Evolutionary conservation across 2,329 filamentous ascomycete genomes (phyloP).

Genomic region (Pseudohalonectria lignicola): DNA sequence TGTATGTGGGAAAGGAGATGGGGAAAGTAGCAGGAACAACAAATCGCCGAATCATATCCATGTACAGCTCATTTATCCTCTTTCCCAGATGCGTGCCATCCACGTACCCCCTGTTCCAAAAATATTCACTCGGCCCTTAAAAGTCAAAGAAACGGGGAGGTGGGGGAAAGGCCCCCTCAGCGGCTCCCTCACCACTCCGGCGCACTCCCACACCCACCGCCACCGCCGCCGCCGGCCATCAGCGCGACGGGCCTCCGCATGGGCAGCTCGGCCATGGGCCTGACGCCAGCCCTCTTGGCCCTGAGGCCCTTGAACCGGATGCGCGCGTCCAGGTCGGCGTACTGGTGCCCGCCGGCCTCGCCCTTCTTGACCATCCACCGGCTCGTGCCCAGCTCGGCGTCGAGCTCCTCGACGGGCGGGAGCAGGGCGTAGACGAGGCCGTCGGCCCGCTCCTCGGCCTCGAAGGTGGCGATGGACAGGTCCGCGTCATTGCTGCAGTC

Average conservation of each 20-base stretch:
- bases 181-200: slow-evolving; percentile 32
- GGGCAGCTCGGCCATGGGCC: slow-evolving; percentile 13
- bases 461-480: slow-evolving; percentile 75
- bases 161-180: too few species aligned
- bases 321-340: slow-evolving; percentile 33
- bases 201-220: slow-evolving; percentile 29
- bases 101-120: too few species aligned
- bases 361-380: slow-evolving; percentile 70
- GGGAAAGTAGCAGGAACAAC: too few species aligned
- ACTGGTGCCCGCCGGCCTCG: slow-evolving; percentile 35
- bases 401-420: slow-evolving; percentile 70
- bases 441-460: slow-evolving; percentile 59
- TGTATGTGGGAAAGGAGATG: too few species aligned
- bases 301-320: slow-evolving; percentile 31
- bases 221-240: slow-evolving; percentile 16
- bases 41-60: too few species aligned
- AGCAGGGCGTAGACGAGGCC: slow-evolving; percentile 72
- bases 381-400: slow-evolving; percentile 64
- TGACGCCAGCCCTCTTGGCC: slow-evolving; percentile 29
- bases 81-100: too few species aligned
- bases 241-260: slow-evolving; percentile 26
- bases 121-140: too few species aligned
- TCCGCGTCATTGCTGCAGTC: slow-evolving; percentile 63
- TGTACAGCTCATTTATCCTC: too few species aligned
- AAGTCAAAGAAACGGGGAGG: too few species aligned